phyloP scores from a whole-genome alignment of 192 early-diverging fungal genomes.

The Coemansia sp. region DNA sequence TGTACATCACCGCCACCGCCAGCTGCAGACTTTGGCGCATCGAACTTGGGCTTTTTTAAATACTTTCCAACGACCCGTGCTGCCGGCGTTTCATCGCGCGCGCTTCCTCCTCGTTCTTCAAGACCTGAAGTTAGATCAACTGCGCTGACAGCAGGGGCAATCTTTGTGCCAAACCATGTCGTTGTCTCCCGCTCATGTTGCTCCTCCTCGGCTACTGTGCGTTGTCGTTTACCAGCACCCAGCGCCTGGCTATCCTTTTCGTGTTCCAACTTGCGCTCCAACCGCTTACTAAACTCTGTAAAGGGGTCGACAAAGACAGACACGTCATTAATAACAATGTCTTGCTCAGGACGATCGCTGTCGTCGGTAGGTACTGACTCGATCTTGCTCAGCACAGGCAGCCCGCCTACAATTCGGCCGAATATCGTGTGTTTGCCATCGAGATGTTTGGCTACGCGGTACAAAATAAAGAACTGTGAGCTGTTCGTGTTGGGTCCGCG shows the following conservation, averaged over 20 bases:
- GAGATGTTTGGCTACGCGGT: conserved; percentile 64
- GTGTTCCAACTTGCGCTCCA: conserved; percentile 65
- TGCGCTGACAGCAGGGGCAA: conserved; percentile 7
- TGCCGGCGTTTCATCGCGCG: neutral
- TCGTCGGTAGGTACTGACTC: conserved; percentile 73
- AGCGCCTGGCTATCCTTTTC: conserved; percentile 47
- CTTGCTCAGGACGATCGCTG: conserved; percentile 69
- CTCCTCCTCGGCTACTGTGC: conserved; percentile 53
- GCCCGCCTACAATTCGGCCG: conserved; percentile 88
- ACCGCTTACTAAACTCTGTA: conserved; percentile 67
- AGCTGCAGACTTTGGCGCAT: neutral
- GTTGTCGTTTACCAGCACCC: conserved; percentile 42
- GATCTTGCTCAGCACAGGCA: conserved; percentile 77
- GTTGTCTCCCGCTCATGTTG: conserved; percentile 63
- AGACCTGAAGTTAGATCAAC: neutral
- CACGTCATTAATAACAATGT: conserved; percentile 74
- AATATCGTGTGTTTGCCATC: conserved; percentile 94
- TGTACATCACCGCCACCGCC: neutral
- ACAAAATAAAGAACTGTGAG: conserved; percentile 68
- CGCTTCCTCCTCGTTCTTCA: neutral
- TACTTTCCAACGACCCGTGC: conserved; percentile 31
- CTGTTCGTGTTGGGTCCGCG: conserved; percentile 87
- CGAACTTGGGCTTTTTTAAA: conserved; percentile 29
- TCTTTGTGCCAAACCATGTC: conserved; percentile 71
- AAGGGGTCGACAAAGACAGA: conserved; percentile 84